phyloP scores from a whole-genome alignment of 2,329 filamentous ascomycete genomes.

The Plectosphaerella sp. region DNA sequence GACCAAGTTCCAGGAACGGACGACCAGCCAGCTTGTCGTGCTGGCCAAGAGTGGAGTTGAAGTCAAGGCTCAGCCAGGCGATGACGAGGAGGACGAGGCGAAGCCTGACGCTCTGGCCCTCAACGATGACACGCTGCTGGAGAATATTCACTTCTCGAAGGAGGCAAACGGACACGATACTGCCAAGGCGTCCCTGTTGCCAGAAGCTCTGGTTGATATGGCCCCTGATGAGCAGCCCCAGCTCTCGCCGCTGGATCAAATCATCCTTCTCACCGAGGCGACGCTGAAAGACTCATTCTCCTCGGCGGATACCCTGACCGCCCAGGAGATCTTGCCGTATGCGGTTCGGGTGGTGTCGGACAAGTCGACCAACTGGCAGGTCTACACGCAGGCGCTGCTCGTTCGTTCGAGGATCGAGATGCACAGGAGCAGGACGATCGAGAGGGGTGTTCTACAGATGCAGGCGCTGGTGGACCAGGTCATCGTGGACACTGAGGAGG shows the following conservation, averaged over 20 bases:
- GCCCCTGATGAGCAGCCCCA: constrained; percentile 78
- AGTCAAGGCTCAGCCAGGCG: constrained; percentile 16
- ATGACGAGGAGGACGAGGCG: constrained; percentile 14
- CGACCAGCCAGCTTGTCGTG: constrained; percentile 84
- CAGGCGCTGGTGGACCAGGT: constrained; percentile 96
- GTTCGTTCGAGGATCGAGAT: constrained; percentile 88
- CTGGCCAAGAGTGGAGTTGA: constrained; percentile 69
- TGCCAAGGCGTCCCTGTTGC: constrained; percentile 39
- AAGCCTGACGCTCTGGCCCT: constrained; percentile 68
- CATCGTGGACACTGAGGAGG: constrained; percentile 69
- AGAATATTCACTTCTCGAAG: constrained; percentile 67
- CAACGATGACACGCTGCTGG: constrained; percentile 90
- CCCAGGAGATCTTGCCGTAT: constrained; percentile 92
- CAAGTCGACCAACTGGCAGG: constrained; percentile 93
- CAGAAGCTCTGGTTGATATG: constrained; percentile 57
- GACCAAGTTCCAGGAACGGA: constrained; percentile 74
- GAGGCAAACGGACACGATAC: constrained; percentile 30
- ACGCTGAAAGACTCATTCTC: constrained; percentile 86
- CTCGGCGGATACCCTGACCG: constrained; percentile 76
- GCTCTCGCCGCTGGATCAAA: constrained; percentile 78
- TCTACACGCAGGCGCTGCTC: constrained; percentile 90
- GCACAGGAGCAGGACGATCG: constrained; percentile 79
- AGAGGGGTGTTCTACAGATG: constrained; percentile 85
- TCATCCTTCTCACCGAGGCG: constrained; percentile 81
- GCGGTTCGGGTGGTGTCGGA: constrained; percentile 83